A percentile compares a stretch with the other conserved stretches of the same genome.
Evolutionary conservation across 2,329 filamentous ascomycete genomes (phyloP).

Genomic region (Leptographium procerum): DNA sequence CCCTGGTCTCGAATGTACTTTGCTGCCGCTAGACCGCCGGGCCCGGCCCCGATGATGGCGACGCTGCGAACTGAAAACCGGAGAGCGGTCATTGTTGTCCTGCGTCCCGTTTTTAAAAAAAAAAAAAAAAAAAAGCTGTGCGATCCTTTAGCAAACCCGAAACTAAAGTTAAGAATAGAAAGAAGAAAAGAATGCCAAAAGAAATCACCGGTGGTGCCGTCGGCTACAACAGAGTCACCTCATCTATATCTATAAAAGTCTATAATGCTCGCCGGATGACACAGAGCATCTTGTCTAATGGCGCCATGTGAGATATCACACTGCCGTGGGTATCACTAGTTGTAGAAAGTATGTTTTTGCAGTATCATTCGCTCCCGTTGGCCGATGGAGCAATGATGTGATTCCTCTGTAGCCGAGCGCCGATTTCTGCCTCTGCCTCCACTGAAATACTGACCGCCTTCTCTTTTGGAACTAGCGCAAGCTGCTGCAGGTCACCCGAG

Average conservation of each 20-base stretch:
- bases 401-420: not conserved
- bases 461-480: not conserved
- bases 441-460: not conserved
- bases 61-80: constrained; percentile 46
- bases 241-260: too few relatives aligned
- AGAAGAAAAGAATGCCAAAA: not conserved
- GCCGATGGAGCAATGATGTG: not conserved
- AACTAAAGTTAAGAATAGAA: too few relatives aligned
- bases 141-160: too few relatives aligned
- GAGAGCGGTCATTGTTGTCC: constrained; percentile 16
- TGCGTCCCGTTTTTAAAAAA: too few relatives aligned
- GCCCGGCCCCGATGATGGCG: constrained; percentile 74
- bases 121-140: not conserved
- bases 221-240: not conserved
- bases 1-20: constrained; percentile 67
- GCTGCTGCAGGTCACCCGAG: not conserved
- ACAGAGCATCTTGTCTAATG: not conserved
- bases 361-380: not conserved
- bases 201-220: not conserved
- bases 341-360: not conserved
- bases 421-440: not conserved
- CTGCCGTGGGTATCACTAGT: not conserved
- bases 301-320: not conserved
- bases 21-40: constrained; percentile 65
- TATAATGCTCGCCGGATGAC: not conserved